Conservation (phyloP, 1,284 basidiomycete species). For the Rhodotorula sp. region DNA sequence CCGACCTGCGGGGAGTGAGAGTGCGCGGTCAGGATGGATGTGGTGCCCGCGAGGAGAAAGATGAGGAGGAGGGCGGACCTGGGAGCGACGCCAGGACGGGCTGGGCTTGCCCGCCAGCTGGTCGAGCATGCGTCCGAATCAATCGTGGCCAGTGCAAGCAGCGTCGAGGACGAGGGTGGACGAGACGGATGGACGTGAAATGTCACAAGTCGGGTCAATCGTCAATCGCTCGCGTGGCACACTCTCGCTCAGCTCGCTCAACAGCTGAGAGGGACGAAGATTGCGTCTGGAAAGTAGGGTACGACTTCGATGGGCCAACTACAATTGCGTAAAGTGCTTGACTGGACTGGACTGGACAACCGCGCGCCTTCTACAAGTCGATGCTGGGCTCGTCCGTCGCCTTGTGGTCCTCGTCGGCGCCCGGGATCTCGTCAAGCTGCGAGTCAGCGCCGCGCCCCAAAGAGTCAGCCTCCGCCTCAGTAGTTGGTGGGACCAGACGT, state of each 20-base stretch:
- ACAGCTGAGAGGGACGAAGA: no score
- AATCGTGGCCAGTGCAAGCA: no score
- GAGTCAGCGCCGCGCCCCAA: background rate
- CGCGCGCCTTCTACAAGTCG: constrained; percentile 14
- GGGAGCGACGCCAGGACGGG: constrained; percentile 70
- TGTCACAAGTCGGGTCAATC: background rate
- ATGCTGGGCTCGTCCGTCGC: constrained; percentile 24
- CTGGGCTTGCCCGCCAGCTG: constrained; percentile 75
- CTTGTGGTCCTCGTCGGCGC: constrained; percentile 36
- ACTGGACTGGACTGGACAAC: background rate
- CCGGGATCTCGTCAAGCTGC: constrained; percentile 25
- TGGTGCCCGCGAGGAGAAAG: constrained; percentile 6
- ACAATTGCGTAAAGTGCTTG: background rate
- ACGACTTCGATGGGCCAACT: background rate
- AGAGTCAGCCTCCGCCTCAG: background rate
- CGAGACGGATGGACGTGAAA: background rate
- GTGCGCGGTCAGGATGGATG: background rate
- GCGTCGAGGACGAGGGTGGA: background rate
- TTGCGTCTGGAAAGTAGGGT: no score
- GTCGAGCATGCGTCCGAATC: constrained; percentile 65
- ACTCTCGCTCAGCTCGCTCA: no score
- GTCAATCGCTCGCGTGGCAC: no score
- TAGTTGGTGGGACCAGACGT: no score
- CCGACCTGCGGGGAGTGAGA: constrained; percentile 63
- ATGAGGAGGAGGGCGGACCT: constrained; percentile 53